A percentile compares a stretch with the other conserved stretches of the same genome.
These are phyloP conservation scores for Jimgerdemannia lactiflua DNA, from an alignment of 192 early-diverging fungal species.

Conservation along the genomic window DNA sequence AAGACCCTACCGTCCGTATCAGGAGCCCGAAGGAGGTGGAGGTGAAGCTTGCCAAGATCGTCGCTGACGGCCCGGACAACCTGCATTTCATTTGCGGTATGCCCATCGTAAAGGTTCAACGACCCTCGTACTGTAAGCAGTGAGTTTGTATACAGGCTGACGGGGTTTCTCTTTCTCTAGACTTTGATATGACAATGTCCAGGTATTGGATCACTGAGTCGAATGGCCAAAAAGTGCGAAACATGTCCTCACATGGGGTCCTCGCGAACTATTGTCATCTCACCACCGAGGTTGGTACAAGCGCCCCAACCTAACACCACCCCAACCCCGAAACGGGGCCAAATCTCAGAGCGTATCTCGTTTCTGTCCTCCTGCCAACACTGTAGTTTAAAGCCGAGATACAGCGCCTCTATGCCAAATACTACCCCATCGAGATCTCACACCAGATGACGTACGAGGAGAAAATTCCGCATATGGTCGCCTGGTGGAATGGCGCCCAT, in stretches of 20 bases:
- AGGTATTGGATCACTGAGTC: conserved; percentile 35
- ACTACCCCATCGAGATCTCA: conserved; percentile 71
- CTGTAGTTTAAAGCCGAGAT: conserved; percentile 43
- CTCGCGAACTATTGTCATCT: conserved; percentile 29
- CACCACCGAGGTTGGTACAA: conserved; percentile 28
- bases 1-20: conserved; percentile 29
- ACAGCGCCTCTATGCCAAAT: conserved; percentile 52
- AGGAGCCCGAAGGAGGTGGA: conserved; percentile 27
- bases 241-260: conserved; percentile 43
- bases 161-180: conserved; percentile 15
- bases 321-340: too few species aligned
- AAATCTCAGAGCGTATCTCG: neutral
- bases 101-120: neutral
- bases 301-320: neutral
- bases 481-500: conserved; percentile 73
- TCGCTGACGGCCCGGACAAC: conserved; percentile 40
- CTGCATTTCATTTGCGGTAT: conserved; percentile 61
- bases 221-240: conserved; percentile 30
- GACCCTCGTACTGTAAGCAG: neutral
- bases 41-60: conserved; percentile 45
- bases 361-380: conserved; percentile 2
- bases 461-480: conserved; percentile 65
- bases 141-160: neutral
- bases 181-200: conserved; percentile 79
- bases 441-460: conserved; percentile 41